Conservation (phyloP, 805 yeast genomes). For the Ogataea chonburiensis region DNA sequence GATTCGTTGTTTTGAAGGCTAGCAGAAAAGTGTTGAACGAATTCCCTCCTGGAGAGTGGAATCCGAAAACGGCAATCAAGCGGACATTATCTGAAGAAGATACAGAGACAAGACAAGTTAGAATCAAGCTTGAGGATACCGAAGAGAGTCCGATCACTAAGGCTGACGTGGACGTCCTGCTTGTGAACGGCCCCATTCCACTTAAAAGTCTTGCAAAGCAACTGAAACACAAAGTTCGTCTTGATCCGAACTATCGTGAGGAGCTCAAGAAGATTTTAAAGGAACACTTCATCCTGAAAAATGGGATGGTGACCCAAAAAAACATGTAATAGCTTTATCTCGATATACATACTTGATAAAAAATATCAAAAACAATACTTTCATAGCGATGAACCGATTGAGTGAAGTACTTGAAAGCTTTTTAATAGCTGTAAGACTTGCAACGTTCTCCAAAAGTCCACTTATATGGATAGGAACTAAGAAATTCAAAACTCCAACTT, state of each 20-base stretch:
- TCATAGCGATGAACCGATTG: no score
- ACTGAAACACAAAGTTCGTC: slow-evolving; percentile 59
- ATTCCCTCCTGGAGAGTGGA: slow-evolving; percentile 86
- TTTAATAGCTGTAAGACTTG: no score
- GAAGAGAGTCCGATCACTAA: slow-evolving; percentile 52
- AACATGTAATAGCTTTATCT: slow-evolving; percentile 5
- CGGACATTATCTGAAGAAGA: slow-evolving; percentile 22
- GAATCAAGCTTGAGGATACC: slow-evolving; percentile 22
- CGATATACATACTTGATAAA: no score
- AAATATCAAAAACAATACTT: no score
- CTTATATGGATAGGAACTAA: no score
- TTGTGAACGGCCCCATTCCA: slow-evolving; percentile 50
- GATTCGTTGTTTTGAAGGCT: slow-evolving; percentile 63
- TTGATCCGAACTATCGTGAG: slow-evolving; percentile 61
- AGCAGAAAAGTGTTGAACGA: slow-evolving; percentile 55
- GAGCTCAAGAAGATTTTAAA: slow-evolving; percentile 46
- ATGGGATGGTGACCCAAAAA: slow-evolving; percentile 32
- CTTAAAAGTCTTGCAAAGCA: slow-evolving; percentile 57
- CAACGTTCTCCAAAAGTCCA: no score
- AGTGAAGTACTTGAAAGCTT: no score
- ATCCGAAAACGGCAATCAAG: slow-evolving; percentile 50
- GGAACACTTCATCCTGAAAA: slow-evolving; percentile 31
- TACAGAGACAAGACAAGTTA: slow-evolving; percentile 32
- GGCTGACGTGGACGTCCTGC: slow-evolving; percentile 66
- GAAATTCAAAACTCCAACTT: no score